A percentile compares a stretch with the other conserved stretches of the same genome.
Conservation (phyloP, 2,329 filamentous ascomycete species). For the Geoglossum cookeanum region DNA sequence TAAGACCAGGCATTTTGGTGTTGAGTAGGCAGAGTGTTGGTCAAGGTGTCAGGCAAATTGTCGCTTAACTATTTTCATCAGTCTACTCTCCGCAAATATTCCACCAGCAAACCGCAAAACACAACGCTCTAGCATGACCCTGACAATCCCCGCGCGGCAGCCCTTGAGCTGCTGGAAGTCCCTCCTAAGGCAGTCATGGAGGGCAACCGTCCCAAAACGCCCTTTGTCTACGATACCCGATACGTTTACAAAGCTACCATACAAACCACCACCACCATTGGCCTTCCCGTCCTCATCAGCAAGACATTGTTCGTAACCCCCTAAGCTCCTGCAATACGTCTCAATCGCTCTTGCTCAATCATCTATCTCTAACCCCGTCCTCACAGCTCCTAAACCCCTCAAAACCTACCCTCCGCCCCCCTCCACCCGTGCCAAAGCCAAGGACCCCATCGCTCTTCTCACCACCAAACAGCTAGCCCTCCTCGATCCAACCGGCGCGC, state of each 20-base stretch:
- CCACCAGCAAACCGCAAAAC: too few relatives aligned
- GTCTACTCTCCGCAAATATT: too few relatives aligned
- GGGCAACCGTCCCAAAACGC: constrained; percentile 27
- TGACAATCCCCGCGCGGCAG: constrained; percentile 37
- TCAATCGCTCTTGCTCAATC: too few relatives aligned
- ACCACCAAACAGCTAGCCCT: constrained; percentile 47
- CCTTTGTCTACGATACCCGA: constrained; percentile 31
- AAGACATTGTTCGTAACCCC: not conserved
- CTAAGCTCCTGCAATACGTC: not conserved
- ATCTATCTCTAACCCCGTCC: not conserved
- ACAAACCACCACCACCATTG: not conserved
- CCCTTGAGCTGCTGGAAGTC: constrained; percentile 53
- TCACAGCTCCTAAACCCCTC: constrained; percentile 24
- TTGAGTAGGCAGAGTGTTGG: too few relatives aligned
- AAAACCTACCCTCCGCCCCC: constrained; percentile 33
- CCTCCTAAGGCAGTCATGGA: constrained; percentile 37
- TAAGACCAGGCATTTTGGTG: too few relatives aligned
- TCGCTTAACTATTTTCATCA: not conserved
- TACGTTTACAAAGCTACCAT: constrained; percentile 12
- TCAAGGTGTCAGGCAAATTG: too few relatives aligned
- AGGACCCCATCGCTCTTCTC: constrained; percentile 49
- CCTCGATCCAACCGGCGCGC: constrained; percentile 72
- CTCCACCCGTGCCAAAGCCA: constrained; percentile 34
- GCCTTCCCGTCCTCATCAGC: not conserved
- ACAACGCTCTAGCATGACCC: constrained; percentile 30